A percentile compares a stretch with the other conserved stretches of the same genome.
Evolutionary conservation across 2,329 filamentous ascomycete genomes (phyloP).

Genomic region (Penicillium aurantiogriseum): DNA sequence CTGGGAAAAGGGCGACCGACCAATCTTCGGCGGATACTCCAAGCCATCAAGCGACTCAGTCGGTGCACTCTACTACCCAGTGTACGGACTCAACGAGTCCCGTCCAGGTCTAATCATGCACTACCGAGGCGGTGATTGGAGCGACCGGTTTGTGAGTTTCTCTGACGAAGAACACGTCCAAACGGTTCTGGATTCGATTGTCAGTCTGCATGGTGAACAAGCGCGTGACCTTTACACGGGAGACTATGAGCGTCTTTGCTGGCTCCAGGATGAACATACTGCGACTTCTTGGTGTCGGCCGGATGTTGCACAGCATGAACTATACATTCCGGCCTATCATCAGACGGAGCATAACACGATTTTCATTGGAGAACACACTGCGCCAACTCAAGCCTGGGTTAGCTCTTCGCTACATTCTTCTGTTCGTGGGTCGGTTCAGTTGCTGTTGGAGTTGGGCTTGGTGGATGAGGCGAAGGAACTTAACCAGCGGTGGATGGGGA

Average conservation of each 20-base stretch:
- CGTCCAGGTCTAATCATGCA: constrained; percentile 34
- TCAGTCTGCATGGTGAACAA: constrained; percentile 29
- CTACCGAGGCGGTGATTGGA: constrained; percentile 34
- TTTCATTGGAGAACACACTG: constrained; percentile 39
- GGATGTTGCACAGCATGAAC: constrained; percentile 32
- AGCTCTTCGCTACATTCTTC: constrained; percentile 32
- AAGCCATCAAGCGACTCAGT: constrained; percentile 25
- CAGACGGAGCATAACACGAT: constrained; percentile 36
- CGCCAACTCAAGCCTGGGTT: constrained; percentile 38
- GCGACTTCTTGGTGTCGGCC: constrained; percentile 33
- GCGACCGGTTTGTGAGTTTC: constrained; percentile 32
- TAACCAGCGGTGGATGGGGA: constrained; percentile 64
- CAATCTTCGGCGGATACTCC: constrained; percentile 34
- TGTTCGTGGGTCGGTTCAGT: constrained; percentile 31
- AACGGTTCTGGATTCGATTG: constrained; percentile 30
- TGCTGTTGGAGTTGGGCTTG: constrained; percentile 55
- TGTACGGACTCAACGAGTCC: constrained; percentile 33
- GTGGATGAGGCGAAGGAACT: constrained; percentile 68
- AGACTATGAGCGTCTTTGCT: constrained; percentile 35
- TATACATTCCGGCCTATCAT: constrained; percentile 37
- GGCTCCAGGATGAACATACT: constrained; percentile 32
- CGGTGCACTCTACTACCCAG: constrained; percentile 34
- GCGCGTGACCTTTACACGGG: constrained; percentile 32
- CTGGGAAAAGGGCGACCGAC: constrained; percentile 33
- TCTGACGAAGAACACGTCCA: constrained; percentile 29